A percentile compares a stretch with the other conserved stretches of the same genome.
Evolutionary conservation across 768 basidiomycete genomes (phyloP).

Genomic region (Tephrocybe sp.): DNA sequence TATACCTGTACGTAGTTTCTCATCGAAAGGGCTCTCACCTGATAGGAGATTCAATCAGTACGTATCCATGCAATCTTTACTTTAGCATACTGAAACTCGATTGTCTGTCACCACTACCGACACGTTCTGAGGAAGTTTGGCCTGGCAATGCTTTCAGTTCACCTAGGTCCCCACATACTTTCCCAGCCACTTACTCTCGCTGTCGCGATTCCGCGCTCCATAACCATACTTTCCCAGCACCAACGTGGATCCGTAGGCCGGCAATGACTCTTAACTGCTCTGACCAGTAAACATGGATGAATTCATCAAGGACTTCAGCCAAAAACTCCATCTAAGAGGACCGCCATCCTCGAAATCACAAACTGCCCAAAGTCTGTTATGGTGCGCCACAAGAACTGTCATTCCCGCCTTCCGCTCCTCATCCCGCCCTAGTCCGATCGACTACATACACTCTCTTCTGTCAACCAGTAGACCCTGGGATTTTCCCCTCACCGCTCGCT

Average conservation of each 20-base stretch:
- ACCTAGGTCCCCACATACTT: conserved; percentile 23
- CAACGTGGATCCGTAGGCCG: conserved; percentile 32
- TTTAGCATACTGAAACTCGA: no score
- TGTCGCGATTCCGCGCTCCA: conserved; percentile 12
- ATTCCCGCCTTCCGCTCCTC: conserved; percentile 24
- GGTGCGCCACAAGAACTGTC: conserved; percentile 26
- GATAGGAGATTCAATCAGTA: no score
- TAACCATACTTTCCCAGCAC: conserved; percentile 24
- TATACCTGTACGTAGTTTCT: neutral
- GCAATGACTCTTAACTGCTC: neutral
- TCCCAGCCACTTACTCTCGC: conserved; percentile 20
- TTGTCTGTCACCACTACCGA: neutral
- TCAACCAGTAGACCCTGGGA: neutral
- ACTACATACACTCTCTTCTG: no score
- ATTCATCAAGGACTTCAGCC: conserved; percentile 18
- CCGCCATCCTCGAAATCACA: neutral
- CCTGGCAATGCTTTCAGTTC: conserved; percentile 6
- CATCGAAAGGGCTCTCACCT: no score
- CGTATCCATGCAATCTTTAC: no score
- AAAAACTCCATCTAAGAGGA: conserved; percentile 24
- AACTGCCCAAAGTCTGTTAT: conserved; percentile 11
- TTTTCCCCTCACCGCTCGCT: no score
- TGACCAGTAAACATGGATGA: conserved; percentile 25
- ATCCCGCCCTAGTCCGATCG: conserved; percentile 23
- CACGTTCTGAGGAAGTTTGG: no score